Percentiles rank a stretch among this genome's conserved stretches.
These are phyloP conservation scores for Globisporangium spinosum DNA, from an alignment of 352 stramenopile genomes.

Conservation along the genomic window DNA sequence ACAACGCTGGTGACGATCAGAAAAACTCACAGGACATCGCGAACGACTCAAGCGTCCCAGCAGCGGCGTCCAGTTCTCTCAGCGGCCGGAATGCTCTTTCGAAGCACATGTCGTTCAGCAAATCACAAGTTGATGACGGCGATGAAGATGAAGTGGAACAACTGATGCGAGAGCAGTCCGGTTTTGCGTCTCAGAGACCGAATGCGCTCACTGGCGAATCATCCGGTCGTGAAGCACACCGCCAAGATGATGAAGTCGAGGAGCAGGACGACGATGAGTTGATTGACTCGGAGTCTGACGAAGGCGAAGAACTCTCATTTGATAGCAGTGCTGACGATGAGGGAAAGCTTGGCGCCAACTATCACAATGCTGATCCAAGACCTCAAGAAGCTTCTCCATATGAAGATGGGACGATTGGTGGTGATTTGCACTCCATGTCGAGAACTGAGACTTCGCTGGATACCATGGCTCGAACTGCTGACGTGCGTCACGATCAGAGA, in stretches of 20 bases:
- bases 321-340: not conserved
- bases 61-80: not conserved
- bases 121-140: constrained; percentile 1
- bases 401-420: not conserved
- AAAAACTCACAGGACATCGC: not conserved
- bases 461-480: not conserved
- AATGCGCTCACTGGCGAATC: not conserved
- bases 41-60: not conserved
- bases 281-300: constrained; percentile 21
- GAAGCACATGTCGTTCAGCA: constrained; percentile 14
- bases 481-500: not conserved
- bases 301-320: not conserved
- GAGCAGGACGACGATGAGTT: constrained; percentile 15
- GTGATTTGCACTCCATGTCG: not conserved
- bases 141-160: constrained; percentile 13
- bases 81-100: not conserved
- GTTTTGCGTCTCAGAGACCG: not conserved
- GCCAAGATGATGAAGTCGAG: not conserved
- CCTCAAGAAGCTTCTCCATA: not conserved
- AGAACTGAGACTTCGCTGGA: not conserved
- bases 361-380: not conserved
- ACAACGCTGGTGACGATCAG: not conserved
- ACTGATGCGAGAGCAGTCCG: constrained; percentile 12
- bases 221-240: not conserved
- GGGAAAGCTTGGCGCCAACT: not conserved